Percentiles rank a stretch among this genome's conserved stretches.
phyloP scores from a whole-genome alignment of 2,329 filamentous ascomycete genomes.

The Claviceps purpurea region DNA sequence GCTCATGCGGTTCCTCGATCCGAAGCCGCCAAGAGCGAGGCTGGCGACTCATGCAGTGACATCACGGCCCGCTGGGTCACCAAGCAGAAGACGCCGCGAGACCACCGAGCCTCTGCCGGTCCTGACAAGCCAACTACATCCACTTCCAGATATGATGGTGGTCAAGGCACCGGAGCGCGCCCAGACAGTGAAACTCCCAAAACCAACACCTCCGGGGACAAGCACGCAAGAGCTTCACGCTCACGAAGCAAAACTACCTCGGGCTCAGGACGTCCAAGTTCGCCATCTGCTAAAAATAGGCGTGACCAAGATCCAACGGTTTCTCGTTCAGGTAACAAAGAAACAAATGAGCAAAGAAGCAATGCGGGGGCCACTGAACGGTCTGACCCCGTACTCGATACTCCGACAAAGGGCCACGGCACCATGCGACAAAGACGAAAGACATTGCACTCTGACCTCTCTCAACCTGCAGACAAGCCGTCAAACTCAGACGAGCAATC shows the following conservation, averaged over 20 bases:
- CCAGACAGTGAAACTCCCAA: constrained; percentile 16
- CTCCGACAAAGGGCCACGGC: constrained; percentile 24
- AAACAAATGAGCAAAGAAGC: constrained; percentile 10
- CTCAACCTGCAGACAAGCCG: constrained; percentile 14
- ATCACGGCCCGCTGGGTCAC: constrained; percentile 12
- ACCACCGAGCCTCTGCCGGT: constrained; percentile 18
- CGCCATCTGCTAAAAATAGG: constrained; percentile 16
- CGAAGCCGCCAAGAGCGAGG: constrained; percentile 15
- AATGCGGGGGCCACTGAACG: constrained; percentile 23
- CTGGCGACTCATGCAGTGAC: constrained; percentile 15
- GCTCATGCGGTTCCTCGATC: constrained; percentile 14
- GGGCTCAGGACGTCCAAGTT: constrained; percentile 9
- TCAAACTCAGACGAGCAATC: constrained; percentile 19
- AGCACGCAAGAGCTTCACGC: constrained; percentile 9
- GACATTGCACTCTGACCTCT: constrained; percentile 10
- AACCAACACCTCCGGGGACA: constrained; percentile 10
- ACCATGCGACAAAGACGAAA: constrained; percentile 16
- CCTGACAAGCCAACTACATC: constrained; percentile 1
- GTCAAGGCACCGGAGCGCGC: constrained; percentile 17
- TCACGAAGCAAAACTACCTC: constrained; percentile 16
- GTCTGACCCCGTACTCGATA: constrained; percentile 21
- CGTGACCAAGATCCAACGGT: constrained; percentile 13
- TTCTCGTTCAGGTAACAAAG: constrained; percentile 6
- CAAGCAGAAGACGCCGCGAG: constrained; percentile 6
- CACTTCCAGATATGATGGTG: neutral